A percentile compares a stretch with the other conserved stretches of the same genome.
Evolutionary conservation across 2,329 filamentous ascomycete species (phyloP).

Genomic region (Alternaria sp.): DNA sequence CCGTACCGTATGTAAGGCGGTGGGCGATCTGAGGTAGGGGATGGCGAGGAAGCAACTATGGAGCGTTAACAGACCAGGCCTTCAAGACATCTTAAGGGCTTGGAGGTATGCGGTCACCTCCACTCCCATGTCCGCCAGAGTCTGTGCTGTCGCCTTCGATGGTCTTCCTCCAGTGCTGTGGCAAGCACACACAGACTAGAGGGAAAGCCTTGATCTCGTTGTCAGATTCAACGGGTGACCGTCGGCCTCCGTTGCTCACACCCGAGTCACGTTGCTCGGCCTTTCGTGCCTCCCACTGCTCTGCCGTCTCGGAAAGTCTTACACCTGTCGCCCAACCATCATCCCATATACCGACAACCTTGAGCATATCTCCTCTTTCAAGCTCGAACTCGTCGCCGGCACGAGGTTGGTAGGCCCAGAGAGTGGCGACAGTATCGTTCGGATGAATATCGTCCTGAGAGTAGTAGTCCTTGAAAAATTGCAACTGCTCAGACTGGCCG

Average conservation of each 20-base stretch:
- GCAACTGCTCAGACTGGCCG: slow-evolving; percentile 92
- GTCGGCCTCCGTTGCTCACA: slow-evolving; percentile 78
- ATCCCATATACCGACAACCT: slow-evolving; percentile 98
- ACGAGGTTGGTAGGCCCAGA: slow-evolving; percentile 97
- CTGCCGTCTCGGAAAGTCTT: slow-evolving; percentile 80
- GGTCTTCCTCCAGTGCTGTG: slow-evolving; percentile 95
- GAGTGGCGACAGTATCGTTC: slow-evolving; percentile 84
- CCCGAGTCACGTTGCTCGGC: slow-evolving; percentile 90
- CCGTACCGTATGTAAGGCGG: slow-evolving; percentile 12
- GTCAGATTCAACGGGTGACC: slow-evolving; percentile 48
- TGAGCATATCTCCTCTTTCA: slow-evolving; percentile 96
- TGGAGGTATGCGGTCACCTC: slow-evolving; percentile 46
- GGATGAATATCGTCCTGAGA: slow-evolving; percentile 96
- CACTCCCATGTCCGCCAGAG: slow-evolving; percentile 37
- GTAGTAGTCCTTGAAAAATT: slow-evolving; percentile 99
- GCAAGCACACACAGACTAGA: slow-evolving; percentile 92
- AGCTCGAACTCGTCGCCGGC: slow-evolving; percentile 92
- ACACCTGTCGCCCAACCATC: slow-evolving; percentile 98
- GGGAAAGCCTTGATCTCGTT: slow-evolving; percentile 98
- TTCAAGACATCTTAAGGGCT: slow-evolving; percentile 34
- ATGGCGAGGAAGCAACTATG: slow-evolving; percentile 36
- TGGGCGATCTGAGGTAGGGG: slow-evolving; percentile 23
- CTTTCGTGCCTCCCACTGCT: slow-evolving; percentile 84
- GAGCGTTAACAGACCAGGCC: slow-evolving; percentile 36
- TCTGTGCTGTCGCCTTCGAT: slow-evolving; percentile 79